Evolutionary conservation across 805 yeast genomes (phyloP).

Genomic region (Saccharomycopsis oosterbeekiorum): DNA sequence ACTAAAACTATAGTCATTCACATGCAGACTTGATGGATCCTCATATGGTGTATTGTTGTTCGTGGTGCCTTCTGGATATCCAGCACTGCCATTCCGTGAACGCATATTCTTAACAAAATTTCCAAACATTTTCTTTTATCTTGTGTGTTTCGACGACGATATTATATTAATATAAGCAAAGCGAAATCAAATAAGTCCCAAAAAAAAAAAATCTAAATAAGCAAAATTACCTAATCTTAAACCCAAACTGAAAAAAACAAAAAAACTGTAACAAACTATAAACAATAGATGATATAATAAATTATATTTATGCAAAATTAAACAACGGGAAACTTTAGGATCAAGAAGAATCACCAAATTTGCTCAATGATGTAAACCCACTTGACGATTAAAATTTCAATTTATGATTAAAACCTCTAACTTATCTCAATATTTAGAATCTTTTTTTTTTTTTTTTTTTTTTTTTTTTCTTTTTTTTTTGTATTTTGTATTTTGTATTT

Average conservation of each 20-base stretch:
- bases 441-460: neutral
- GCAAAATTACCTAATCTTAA: neutral
- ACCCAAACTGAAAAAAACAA: neutral
- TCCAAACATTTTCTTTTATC: neutral
- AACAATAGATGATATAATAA: neutral
- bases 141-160: neutral
- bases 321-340: no score
- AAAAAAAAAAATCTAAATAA: neutral
- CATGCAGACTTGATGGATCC: neutral
- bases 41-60: neutral
- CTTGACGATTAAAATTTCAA: no score
- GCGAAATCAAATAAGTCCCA: neutral
- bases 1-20: neutral
- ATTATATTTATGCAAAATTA: no score
- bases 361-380: no score
- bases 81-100: neutral
- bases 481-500: neutral
- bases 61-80: neutral
- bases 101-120: conserved; percentile 1
- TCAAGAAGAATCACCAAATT: no score
- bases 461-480: neutral
- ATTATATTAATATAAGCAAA: neutral
- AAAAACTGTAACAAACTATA: neutral
- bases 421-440: neutral
- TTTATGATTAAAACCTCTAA: neutral